phyloP scores from a whole-genome alignment of 1,139 yeast species.

The Geotrichum klebahnii region DNA sequence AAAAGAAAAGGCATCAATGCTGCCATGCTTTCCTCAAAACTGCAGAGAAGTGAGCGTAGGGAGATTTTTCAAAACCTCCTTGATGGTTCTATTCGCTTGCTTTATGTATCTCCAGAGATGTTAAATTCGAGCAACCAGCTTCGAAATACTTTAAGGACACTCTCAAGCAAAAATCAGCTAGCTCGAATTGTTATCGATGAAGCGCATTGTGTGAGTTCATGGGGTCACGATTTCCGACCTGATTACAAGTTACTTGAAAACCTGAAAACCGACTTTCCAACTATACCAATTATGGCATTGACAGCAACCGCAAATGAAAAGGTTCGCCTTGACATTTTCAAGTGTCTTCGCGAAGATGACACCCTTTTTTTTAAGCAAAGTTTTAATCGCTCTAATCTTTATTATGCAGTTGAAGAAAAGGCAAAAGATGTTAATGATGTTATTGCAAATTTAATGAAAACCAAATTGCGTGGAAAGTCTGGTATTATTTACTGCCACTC shows the following conservation, averaged over 20 bases:
- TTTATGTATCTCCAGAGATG: conserved; percentile 95
- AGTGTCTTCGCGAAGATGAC: conserved; percentile 37
- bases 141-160: conserved; percentile 53
- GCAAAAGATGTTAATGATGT: conserved; percentile 53
- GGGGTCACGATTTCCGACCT: conserved; percentile 99
- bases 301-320: conserved; percentile 97
- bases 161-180: conserved; percentile 54
- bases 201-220: conserved; percentile 96
- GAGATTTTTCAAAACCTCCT: conserved; percentile 60
- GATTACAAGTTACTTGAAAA: conserved; percentile 80
- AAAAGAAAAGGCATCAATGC: conserved; percentile 65
- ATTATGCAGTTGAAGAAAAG: conserved; percentile 71
- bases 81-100: conserved; percentile 62
- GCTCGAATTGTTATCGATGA: conserved; percentile 95
- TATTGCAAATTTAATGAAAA: conserved; percentile 54
- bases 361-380: conserved; percentile 61
- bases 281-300: conserved; percentile 87
- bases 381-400: conserved; percentile 83
- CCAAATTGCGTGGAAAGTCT: conserved; percentile 54
- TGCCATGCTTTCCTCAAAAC: conserved; percentile 81
- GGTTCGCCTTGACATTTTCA: conserved; percentile 74
- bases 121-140: conserved; percentile 71
- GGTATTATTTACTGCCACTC: conserved; percentile 96
- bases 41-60: conserved; percentile 53
- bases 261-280: conserved; percentile 70